Evolutionary conservation across 2,329 filamentous ascomycete species (phyloP).

Genomic region (Apiospora sp.): DNA sequence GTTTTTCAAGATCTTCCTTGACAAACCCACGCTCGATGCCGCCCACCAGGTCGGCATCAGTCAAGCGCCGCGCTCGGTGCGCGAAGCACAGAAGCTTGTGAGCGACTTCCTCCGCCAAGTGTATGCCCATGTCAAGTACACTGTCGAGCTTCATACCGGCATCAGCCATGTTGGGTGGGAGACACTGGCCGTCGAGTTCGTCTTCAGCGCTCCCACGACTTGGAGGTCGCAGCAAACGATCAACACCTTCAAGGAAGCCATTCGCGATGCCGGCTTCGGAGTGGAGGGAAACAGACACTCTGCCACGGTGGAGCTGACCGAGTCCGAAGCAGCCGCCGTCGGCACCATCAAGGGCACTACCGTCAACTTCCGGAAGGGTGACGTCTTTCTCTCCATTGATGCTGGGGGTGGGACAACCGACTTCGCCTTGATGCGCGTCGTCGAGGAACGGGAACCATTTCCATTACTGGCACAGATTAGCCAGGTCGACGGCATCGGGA

Average conservation of each 20-base stretch:
- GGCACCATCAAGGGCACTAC: conserved; percentile 53
- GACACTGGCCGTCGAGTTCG: conserved; percentile 56
- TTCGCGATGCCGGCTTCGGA: conserved; percentile 58
- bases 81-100: conserved; percentile 55
- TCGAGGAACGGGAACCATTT: conserved; percentile 40
- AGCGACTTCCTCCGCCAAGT: conserved; percentile 58
- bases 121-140: conserved; percentile 57
- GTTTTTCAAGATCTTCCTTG: conserved; percentile 65
- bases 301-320: conserved; percentile 54
- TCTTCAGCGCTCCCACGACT: conserved; percentile 66
- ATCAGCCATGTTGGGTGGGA: conserved; percentile 50
- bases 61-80: conserved; percentile 50
- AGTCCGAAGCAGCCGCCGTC: conserved; percentile 57
- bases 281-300: conserved; percentile 47
- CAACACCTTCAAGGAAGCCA: conserved; percentile 58
- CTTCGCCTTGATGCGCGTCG: conserved; percentile 52
- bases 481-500: conserved; percentile 53
- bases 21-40: conserved; percentile 51
- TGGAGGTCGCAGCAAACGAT: conserved; percentile 60
- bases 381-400: conserved; percentile 53
- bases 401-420: conserved; percentile 57
- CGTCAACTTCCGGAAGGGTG: conserved; percentile 46
- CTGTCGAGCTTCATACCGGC: conserved; percentile 50
- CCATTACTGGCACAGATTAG: conserved; percentile 41
- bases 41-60: conserved; percentile 53